Base-by-base conservation (phyloP, 768 basidiomycete species). In the Mycena belliarum region DNA sequence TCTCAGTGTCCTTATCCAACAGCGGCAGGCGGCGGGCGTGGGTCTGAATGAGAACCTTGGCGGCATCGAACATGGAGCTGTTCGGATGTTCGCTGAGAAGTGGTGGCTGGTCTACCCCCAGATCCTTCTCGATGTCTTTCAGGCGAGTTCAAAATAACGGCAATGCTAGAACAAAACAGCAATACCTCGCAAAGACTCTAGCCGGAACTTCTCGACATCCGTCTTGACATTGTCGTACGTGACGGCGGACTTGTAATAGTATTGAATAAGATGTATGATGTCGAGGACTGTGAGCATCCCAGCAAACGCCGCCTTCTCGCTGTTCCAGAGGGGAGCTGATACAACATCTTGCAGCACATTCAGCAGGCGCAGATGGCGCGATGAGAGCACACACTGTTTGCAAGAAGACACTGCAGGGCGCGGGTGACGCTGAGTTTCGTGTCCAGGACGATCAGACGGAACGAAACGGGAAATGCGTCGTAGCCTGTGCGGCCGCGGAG, bases 231-330 rank as follows among this genome's bases (percentile, higher is more conserved):
- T 86, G 65, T 94, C 94, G 71, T 86, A 90, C 7, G 42, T 56
- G 0, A 60, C 55, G 29, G 90, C 87, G 2, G 89, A 92, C 45
- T 88, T 86, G 73, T 98, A 97, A 73, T 98, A 99, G 76, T 95
- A 97, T 68, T 99, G 97, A 63, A 99, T 98, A 63, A 99, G 86
- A 71, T 99, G 97, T 56, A 99, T 98, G 71, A 99, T 95, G 73
- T 99, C 97, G 55, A 94, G 84, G n/a, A 98, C 93, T 10, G 97
- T 99, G 68, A 99, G 89, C 96, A 99, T 98, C 59, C 97, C 97
- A 10, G 93, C 93, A 68, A 99, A 99, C 40, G 80, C 85, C 6
- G 93, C 95, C 59, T 84, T 85, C 63, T 94, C 91, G 72, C 94
- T 96, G 77, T 98, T 96, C 93, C 96, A 99, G 24, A 99, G 79